Conservation (phyloP, 1,284 basidiomycete species). For the Xerocomus minutiporus region DNA sequence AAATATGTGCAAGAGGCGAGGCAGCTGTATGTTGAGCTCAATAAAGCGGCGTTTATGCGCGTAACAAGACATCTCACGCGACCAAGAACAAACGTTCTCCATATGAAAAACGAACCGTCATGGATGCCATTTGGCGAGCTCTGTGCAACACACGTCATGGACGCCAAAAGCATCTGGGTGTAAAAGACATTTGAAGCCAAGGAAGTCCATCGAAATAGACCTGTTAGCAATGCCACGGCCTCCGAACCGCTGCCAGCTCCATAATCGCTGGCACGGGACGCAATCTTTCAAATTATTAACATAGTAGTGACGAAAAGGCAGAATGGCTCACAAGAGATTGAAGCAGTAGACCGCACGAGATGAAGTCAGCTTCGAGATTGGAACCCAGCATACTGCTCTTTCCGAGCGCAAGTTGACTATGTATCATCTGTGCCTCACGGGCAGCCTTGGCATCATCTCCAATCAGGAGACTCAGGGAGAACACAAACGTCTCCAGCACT, state of each 20-base stretch:
- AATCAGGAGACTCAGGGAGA: constrained; percentile 55
- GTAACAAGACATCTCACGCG: constrained; percentile 43
- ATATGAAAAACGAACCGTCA: constrained; percentile 42
- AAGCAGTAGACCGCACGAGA: constrained; percentile 57
- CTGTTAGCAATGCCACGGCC: constrained; percentile 53
- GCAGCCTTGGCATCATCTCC: constrained; percentile 65
- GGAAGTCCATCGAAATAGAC: constrained; percentile 57
- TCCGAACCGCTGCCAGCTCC: constrained; percentile 57
- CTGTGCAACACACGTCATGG: constrained; percentile 58
- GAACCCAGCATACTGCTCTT: constrained; percentile 54
- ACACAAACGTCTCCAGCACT: constrained; percentile 54
- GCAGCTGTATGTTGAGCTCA: constrained; percentile 44
- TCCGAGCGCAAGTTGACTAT: constrained; percentile 54
- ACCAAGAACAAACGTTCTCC: constrained; percentile 69
- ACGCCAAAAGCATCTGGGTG: constrained; percentile 59
- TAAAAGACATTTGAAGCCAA: constrained; percentile 67
- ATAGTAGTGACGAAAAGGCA: not conserved
- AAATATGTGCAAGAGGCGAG: constrained; percentile 51
- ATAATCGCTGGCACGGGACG: constrained; percentile 52
- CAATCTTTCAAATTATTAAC: constrained; percentile 42
- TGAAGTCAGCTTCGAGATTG: constrained; percentile 57
- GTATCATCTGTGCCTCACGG: constrained; percentile 64
- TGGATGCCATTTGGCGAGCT: constrained; percentile 34
- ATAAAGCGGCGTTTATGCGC: not conserved
- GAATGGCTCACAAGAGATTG: constrained; percentile 49